Percentiles rank a stretch among this genome's conserved stretches.
Conservation (phyloP, 345 rosid species). For the Eucalyptus paniculata region DNA sequence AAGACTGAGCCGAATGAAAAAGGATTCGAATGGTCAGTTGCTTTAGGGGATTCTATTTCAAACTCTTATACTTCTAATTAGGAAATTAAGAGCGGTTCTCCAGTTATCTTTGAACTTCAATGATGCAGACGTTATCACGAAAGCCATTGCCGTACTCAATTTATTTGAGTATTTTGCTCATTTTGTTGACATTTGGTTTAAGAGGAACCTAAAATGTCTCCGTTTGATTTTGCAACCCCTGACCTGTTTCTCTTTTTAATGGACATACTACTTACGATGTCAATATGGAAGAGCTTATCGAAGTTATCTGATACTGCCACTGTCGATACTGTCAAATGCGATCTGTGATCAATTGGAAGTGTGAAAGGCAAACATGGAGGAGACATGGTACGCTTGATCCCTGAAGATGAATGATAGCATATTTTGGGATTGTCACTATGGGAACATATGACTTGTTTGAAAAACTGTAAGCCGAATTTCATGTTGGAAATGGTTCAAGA, state of each 20-base stretch:
- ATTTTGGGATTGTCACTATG: constrained; percentile 56
- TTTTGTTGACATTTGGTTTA: constrained; percentile 56
- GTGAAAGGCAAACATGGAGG: constrained; percentile 12
- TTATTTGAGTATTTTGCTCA: constrained; percentile 48
- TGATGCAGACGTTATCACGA: constrained; percentile 14
- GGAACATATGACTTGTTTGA: constrained; percentile 57
- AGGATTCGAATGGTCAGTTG: constrained; percentile 15
- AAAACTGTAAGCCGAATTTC: constrained; percentile 37
- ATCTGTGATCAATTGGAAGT: neutral
- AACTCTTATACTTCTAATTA: constrained; percentile 15
- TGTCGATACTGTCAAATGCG: constrained; percentile 2
- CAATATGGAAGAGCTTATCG: constrained; percentile 39
- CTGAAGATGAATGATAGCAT: constrained; percentile 69
- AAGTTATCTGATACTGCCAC: constrained; percentile 8
- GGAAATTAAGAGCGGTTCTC: constrained; percentile 34
- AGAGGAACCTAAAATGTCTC: constrained; percentile 39
- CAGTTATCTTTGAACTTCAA: constrained; percentile 18
- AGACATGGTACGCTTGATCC: constrained; percentile 18
- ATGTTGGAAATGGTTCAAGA: constrained; percentile 22
- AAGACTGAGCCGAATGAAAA: constrained; percentile 15
- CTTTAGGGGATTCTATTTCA: constrained; percentile 19
- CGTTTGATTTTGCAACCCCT: constrained; percentile 56
- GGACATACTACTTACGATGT: constrained; percentile 61
- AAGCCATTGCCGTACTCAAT: constrained; percentile 32
- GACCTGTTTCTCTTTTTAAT: constrained; percentile 11